Conservation (phyloP, 768 basidiomycete genomes). For the Roridomyces roridus region DNA sequence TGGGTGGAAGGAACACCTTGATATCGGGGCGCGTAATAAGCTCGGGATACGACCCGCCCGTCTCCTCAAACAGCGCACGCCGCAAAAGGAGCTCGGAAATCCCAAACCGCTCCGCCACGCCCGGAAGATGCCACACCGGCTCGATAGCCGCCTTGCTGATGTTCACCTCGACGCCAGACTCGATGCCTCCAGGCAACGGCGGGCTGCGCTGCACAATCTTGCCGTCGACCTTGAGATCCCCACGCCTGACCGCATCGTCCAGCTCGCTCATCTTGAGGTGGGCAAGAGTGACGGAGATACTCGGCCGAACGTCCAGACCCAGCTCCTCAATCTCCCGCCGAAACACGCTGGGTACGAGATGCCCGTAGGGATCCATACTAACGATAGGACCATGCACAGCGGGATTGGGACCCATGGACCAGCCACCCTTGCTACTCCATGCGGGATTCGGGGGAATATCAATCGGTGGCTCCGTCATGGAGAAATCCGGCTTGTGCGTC, state of each 20-base stretch:
- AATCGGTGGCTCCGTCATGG: slow-evolving; percentile 85
- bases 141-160: slow-evolving; percentile 96
- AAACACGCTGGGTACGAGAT: slow-evolving; percentile 80
- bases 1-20: slow-evolving; percentile 95
- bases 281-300: slow-evolving; percentile 91
- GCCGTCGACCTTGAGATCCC: slow-evolving; percentile 80
- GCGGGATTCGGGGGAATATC: slow-evolving; percentile 74
- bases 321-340: slow-evolving; percentile 61
- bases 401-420: slow-evolving; percentile 49
- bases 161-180: slow-evolving; percentile 85
- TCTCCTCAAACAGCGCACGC: slow-evolving; percentile 94
- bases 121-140: slow-evolving; percentile 95
- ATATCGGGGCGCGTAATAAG: slow-evolving; percentile 94
- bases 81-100: slow-evolving; percentile 88
- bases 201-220: slow-evolving; percentile 77
- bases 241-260: slow-evolving; percentile 78
- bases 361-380: slow-evolving; percentile 93
- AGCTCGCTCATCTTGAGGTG: slow-evolving; percentile 96
- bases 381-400: slow-evolving; percentile 58
- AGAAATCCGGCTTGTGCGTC: slow-evolving; percentile 82
- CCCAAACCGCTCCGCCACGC: slow-evolving; percentile 91
- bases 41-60: slow-evolving; percentile 95
- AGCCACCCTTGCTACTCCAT: slow-evolving; percentile 52
- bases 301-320: slow-evolving; percentile 87
- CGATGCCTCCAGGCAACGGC: slow-evolving; percentile 69